A percentile compares a stretch with the other conserved stretches of the same genome.
These are phyloP conservation scores for Thermothelomyces thermophilus DNA, from an alignment of 2,329 filamentous ascomycete species.

Conservation along the genomic window DNA sequence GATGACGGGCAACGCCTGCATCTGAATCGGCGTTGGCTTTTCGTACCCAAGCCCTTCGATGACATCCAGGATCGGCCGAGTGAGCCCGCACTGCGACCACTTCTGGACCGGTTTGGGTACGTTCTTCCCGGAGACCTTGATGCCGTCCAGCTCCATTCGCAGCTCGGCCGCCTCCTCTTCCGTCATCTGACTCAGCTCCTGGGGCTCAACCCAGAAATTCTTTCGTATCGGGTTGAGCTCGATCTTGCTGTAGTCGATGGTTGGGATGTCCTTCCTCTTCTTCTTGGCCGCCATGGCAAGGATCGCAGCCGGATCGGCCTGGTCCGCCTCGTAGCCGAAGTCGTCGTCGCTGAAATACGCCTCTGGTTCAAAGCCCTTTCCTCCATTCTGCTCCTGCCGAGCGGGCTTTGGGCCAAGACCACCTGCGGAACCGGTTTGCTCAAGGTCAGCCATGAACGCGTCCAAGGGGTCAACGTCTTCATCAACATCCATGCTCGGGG, in stretches of 20 bases:
- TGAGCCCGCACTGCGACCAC: conserved; percentile 92
- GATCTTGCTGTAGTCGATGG: conserved; percentile 78
- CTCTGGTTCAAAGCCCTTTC: conserved; percentile 63
- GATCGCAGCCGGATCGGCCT: conserved; percentile 41
- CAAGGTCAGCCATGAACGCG: conserved; percentile 83
- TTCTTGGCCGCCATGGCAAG: conserved; percentile 54
- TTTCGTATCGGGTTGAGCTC: conserved; percentile 83
- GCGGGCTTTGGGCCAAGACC: conserved; percentile 18
- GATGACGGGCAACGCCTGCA: conserved; percentile 87
- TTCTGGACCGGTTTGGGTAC: conserved; percentile 91
- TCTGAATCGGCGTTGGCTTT: conserved; percentile 86
- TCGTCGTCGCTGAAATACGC: conserved; percentile 88
- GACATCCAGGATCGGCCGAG: conserved; percentile 79
- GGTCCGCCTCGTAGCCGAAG: conserved; percentile 44
- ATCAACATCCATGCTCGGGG: conserved; percentile 50
- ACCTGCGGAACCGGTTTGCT: conserved; percentile 44
- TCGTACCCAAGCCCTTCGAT: conserved; percentile 77
- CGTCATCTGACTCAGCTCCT: conserved; percentile 74
- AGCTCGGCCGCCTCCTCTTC: conserved; percentile 77
- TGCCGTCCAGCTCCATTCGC: conserved; percentile 83
- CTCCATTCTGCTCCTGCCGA: conserved; percentile 35
- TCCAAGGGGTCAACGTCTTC: conserved; percentile 88
- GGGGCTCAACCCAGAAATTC: conserved; percentile 89
- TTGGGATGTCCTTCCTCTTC: conserved; percentile 95
- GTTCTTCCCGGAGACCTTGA: conserved; percentile 84